Base-by-base conservation (phyloP, 768 basidiomycete genomes). In the Fomitopsis pulvina region DNA sequence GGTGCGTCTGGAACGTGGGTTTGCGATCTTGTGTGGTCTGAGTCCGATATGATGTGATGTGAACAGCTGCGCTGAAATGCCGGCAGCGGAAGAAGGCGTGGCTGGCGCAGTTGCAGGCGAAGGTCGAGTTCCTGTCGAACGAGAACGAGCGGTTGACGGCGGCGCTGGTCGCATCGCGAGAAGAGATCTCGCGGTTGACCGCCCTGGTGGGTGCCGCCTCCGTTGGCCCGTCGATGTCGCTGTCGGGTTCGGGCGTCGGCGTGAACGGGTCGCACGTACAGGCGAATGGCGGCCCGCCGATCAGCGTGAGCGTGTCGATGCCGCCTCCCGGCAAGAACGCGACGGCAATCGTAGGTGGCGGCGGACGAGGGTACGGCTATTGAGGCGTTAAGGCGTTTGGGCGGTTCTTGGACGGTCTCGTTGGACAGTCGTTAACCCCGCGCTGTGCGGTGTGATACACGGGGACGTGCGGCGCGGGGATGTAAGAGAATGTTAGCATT, bases 71-170 rank as follows among this genome's bases (percentile, higher is more conserved):
- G 5, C 81, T 98, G 57, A 98, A 98, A 71, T 99, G 96, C 69
- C 92, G 96, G 29, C 96, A 99, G 64, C 87, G 96, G 51, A 99
- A 99, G 71, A 99, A 99, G 68, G 92, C 92, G 4, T 99, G 96
- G 96, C 79, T 98, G 12, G 77, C 83, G 25, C 85, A 89, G 54
- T 75, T 99, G 16, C 96, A 99, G 67, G 81, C 85, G 34, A 94
- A 94, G 61, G 92, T 95, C 68, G 96, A 99, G 64, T 88, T 74
- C 57, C 79, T 99, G 34, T 73, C 78, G n/a, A 82, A 85, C 56
- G 96, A 99, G 69, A 99, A 99, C 68, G 95, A 98, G 66, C 83
- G 91, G 21, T 81, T 99, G 22, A 85, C 89, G 27, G 76, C 80
- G 8, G 92, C 92, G 8, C 83, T 97, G 24, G 83, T 89, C 30